A percentile compares a stretch with the other conserved stretches of the same genome.
Evolutionary conservation across 169 alveolate species (phyloP).

Genomic region (Pseudocohnilembus persalinus): DNA sequence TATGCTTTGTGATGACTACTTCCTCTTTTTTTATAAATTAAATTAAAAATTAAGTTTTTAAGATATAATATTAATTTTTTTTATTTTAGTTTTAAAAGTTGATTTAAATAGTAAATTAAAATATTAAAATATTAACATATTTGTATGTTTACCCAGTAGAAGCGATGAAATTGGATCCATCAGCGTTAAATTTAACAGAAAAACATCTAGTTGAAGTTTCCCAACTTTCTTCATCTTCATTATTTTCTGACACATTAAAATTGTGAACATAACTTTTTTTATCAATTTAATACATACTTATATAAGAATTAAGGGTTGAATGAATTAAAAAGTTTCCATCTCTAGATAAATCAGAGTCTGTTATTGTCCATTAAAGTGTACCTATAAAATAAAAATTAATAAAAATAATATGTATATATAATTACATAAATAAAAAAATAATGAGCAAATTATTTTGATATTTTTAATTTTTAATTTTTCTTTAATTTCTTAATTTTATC

Average conservation of each 20-base stretch:
- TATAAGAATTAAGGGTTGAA: conserved; percentile 10
- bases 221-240: conserved; percentile 18
- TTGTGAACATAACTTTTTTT: not conserved
- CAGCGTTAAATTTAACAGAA: conserved; percentile 10
- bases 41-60: no score
- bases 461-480: no score
- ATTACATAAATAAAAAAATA: no score
- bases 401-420: no score
- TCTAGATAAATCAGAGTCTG: conserved; percentile 18
- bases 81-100: not conserved
- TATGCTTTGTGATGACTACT: not conserved
- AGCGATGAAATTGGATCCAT: conserved; percentile 3
- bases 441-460: no score
- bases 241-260: conserved; percentile 2
- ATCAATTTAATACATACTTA: not conserved
- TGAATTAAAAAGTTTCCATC: conserved; percentile 14
- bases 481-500: no score
- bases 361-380: conserved; percentile 20
- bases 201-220: not conserved
- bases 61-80: no score
- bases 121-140: not conserved
- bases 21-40: not conserved
- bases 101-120: not conserved
- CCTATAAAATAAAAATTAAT: no score
- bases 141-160: conserved; percentile 15